Conservation (phyloP, 1,139 yeast species). For the Hemisphaericaspora xylofermentans region DNA sequence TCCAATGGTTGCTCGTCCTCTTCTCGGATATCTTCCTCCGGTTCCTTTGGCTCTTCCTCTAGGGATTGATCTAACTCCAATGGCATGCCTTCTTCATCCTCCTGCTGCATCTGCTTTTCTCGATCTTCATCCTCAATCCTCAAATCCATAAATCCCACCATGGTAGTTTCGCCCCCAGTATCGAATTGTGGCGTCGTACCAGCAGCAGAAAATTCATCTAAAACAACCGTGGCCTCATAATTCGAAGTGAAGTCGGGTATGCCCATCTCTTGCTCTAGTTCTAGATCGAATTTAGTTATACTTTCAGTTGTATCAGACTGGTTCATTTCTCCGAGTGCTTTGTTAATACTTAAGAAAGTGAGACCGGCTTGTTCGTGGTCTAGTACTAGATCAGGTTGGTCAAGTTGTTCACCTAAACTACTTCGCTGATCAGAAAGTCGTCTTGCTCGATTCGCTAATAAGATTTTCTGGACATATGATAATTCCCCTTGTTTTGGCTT, state of each 20-base stretch:
- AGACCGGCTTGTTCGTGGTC: no score
- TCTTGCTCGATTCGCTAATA: slow-evolving; percentile 6
- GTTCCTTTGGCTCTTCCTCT: neutral
- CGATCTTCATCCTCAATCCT: neutral
- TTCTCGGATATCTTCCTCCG: neutral
- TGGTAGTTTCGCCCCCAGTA: neutral
- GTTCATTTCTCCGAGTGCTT: no score
- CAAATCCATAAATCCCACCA: neutral
- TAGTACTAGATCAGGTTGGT: no score
- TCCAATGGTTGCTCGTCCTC: neutral
- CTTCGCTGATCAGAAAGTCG: neutral
- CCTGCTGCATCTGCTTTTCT: no score
- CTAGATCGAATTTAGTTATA: neutral
- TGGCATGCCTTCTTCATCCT: no score
- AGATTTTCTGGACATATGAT: slow-evolving; percentile 30
- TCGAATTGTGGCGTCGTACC: neutral
- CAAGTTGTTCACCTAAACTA: no score
- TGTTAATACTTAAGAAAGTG: no score
- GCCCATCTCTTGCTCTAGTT: neutral
- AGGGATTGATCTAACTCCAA: neutral
- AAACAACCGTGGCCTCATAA: neutral
- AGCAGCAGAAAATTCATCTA: neutral
- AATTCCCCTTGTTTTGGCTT: slow-evolving; percentile 10
- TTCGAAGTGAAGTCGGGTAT: no score
- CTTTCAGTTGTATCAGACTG: no score